phyloP scores from a whole-genome alignment of 345 rosid species.

The Alliaria petiolata region DNA sequence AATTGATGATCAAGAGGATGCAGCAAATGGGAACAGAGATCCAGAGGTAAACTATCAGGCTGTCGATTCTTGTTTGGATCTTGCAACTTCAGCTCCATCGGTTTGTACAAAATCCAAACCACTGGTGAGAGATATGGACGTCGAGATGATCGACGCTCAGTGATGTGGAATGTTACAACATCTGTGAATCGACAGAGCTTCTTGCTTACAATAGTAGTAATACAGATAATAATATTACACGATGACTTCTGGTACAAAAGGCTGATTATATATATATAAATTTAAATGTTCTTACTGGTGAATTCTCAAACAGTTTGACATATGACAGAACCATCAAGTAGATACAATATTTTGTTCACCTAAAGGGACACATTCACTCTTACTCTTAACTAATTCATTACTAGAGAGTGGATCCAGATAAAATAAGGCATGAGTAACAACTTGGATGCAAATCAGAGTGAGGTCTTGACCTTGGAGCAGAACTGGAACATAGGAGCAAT shows the following conservation, averaged over 20 bases:
- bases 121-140: neutral
- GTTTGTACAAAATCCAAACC: neutral
- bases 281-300: neutral
- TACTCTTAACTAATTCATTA: no score
- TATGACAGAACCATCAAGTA: neutral
- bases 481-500: neutral
- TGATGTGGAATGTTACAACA: constrained; percentile 6
- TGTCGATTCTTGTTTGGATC: neutral
- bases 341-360: neutral
- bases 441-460: no score
- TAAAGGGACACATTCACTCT: neutral
- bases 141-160: constrained; percentile 18
- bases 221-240: constrained; percentile 11
- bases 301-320: neutral
- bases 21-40: constrained; percentile 6
- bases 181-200: no score
- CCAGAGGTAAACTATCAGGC: neutral
- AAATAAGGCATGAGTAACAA: no score
- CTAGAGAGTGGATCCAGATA: no score
- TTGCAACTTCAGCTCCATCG: neutral
- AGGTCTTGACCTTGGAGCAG: neutral
- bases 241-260: neutral
- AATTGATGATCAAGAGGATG: neutral
- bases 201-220: constrained; percentile 3
- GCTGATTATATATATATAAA: neutral